Conservation (phyloP, 2,329 filamentous ascomycete species). For the Didymella arachidicola region DNA sequence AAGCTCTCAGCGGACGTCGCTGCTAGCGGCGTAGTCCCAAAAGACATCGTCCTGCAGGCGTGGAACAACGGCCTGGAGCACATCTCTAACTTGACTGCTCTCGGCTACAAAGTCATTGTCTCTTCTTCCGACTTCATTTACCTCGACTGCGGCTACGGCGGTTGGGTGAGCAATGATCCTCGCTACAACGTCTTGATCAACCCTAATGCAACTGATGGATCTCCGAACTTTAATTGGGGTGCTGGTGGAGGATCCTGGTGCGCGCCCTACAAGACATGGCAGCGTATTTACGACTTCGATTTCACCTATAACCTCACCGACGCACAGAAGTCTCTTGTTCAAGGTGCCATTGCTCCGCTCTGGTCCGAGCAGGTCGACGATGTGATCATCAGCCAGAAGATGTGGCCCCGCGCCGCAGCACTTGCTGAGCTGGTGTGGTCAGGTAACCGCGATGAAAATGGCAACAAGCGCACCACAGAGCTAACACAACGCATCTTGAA, state of each 20-base stretch:
- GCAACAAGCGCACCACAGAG: conserved; percentile 60
- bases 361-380: conserved; percentile 66
- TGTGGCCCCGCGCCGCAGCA: conserved; percentile 66
- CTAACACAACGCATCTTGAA: conserved; percentile 66
- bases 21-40: conserved; percentile 58
- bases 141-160: conserved; percentile 64
- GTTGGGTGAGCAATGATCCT: conserved; percentile 63
- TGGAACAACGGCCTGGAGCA: conserved; percentile 64
- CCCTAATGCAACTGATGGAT: conserved; percentile 53
- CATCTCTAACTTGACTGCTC: conserved; percentile 60
- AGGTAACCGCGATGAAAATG: conserved; percentile 60
- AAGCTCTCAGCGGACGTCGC: conserved; percentile 53
- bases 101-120: conserved; percentile 64
- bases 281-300: conserved; percentile 67
- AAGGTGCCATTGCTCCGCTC: conserved; percentile 62
- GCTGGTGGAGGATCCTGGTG: conserved; percentile 65
- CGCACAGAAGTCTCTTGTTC: conserved; percentile 57
- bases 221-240: conserved; percentile 63
- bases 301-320: conserved; percentile 60
- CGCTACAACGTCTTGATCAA: conserved; percentile 64
- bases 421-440: conserved; percentile 65
- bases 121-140: conserved; percentile 65
- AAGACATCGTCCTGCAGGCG: conserved; percentile 61
- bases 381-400: conserved; percentile 57
- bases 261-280: conserved; percentile 67